Percentiles rank a stretch among this genome's conserved stretches.
phyloP scores from a whole-genome alignment of 2,329 filamentous ascomycete species.

The Cordyceps cicadae region DNA sequence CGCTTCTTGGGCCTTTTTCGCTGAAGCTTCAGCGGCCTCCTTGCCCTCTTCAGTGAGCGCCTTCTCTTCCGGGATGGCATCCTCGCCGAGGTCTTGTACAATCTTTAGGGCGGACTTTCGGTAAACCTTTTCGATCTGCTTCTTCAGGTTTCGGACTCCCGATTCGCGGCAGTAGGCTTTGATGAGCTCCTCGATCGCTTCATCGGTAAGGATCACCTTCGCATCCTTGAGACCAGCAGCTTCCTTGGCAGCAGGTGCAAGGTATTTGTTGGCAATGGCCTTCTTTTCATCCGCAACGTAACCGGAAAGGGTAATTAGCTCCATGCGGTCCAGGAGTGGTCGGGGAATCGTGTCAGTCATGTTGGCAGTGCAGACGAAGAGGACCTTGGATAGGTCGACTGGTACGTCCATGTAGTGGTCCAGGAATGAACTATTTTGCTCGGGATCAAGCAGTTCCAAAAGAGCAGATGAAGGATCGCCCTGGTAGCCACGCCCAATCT shows the following conservation, averaged over 20 bases:
- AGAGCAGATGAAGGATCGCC: slow-evolving; percentile 92
- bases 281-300: slow-evolving; percentile 99
- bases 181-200: slow-evolving; percentile 91
- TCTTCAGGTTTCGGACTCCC: slow-evolving; percentile 94
- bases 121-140: slow-evolving; percentile 99
- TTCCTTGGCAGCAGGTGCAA: slow-evolving; percentile 90
- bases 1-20: slow-evolving; percentile 59
- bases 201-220: slow-evolving; percentile 76
- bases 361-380: slow-evolving; percentile 98
- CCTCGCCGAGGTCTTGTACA: slow-evolving; percentile 85
- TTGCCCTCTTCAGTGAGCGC: slow-evolving; percentile 83
- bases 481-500: slow-evolving; percentile 93
- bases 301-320: slow-evolving; percentile 89
- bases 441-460: slow-evolving; percentile 86
- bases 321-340: slow-evolving; percentile 92
- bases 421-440: slow-evolving; percentile 94
- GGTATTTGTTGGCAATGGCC: slow-evolving; percentile 89
- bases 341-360: slow-evolving; percentile 97
- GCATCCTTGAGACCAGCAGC: slow-evolving; percentile 83
- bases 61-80: slow-evolving; percentile 68
- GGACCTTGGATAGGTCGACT: slow-evolving; percentile 91
- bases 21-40: slow-evolving; percentile 60
- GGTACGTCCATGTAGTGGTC: slow-evolving; percentile 99
- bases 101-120: slow-evolving; percentile 96
- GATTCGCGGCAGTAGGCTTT: slow-evolving; percentile 98